phyloP scores from a whole-genome alignment of 2,329 filamentous ascomycete genomes.

The Xylariaceae sp. region DNA sequence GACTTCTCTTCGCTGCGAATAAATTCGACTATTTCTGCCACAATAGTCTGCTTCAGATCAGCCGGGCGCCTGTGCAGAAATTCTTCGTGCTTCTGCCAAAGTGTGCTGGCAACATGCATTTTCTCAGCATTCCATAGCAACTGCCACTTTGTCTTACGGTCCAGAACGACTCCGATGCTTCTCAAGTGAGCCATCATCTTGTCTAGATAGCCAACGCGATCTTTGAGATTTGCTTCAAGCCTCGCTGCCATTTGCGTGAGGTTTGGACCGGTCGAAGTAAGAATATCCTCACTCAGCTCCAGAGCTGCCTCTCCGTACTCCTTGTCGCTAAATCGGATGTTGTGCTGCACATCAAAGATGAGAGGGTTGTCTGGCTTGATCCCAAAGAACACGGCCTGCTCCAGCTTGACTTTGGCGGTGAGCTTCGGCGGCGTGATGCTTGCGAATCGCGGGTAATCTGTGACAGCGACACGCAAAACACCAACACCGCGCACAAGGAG shows the following conservation, averaged over 20 bases:
- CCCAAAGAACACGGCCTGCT: conserved; percentile 93
- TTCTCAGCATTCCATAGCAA: conserved; percentile 89
- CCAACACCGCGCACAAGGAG: conserved; percentile 60
- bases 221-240: conserved; percentile 73
- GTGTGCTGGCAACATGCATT: conserved; percentile 67
- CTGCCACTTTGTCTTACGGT: conserved; percentile 66
- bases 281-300: conserved; percentile 72
- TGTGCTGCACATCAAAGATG: conserved; percentile 67
- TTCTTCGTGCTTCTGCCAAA: conserved; percentile 77
- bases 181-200: conserved; percentile 69
- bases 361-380: conserved; percentile 77
- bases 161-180: conserved; percentile 59
- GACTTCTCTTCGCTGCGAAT: conserved; percentile 74
- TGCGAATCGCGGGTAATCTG: conserved; percentile 55
- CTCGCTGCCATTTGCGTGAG: conserved; percentile 69
- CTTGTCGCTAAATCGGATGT: conserved; percentile 59
- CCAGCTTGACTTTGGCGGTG: conserved; percentile 81
- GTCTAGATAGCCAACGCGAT: conserved; percentile 66
- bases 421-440: conserved; percentile 56
- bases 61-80: conserved; percentile 55
- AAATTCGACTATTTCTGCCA: conserved; percentile 68
- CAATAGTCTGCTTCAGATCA: conserved; percentile 61
- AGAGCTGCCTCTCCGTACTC: conserved; percentile 75
- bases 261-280: conserved; percentile 70
- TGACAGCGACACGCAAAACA: conserved; percentile 53